Percentiles rank a stretch among this genome's conserved stretches.
phyloP scores from a whole-genome alignment of 306 rosid species.

The Oxytropis ochrocephala region DNA sequence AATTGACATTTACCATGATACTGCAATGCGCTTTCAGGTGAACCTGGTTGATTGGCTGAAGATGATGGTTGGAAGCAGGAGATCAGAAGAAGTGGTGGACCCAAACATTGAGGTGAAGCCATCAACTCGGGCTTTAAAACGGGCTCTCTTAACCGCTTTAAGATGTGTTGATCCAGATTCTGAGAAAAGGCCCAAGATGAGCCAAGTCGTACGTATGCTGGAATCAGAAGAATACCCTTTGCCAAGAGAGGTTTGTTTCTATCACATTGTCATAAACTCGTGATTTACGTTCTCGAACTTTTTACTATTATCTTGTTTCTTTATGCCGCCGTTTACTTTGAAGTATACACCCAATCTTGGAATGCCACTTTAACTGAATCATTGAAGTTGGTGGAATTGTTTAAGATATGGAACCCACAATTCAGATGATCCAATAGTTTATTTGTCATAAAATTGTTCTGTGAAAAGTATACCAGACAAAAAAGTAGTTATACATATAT shows the following conservation, averaged over 20 bases:
- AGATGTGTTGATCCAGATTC: slow-evolving; percentile 94
- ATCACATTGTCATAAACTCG: background rate
- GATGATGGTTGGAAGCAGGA: slow-evolving; percentile 89
- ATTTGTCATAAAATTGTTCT: background rate
- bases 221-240: slow-evolving; percentile 88
- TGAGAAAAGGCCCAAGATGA: slow-evolving; percentile 89
- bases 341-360: background rate
- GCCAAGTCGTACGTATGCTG: slow-evolving; percentile 90
- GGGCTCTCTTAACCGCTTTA: slow-evolving; percentile 80
- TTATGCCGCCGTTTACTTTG: background rate
- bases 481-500: slow-evolving; percentile 10
- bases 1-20: slow-evolving; percentile 2
- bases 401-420: background rate
- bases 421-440: background rate
- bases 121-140: slow-evolving; percentile 76
- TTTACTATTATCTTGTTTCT: background rate
- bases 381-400: background rate
- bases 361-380: background rate
- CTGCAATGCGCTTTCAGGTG: slow-evolving; percentile 43
- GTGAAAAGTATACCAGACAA: background rate
- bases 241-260: slow-evolving; percentile 66
- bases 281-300: background rate
- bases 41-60: slow-evolving; percentile 91
- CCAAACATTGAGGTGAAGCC: slow-evolving; percentile 78
- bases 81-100: slow-evolving; percentile 90